Evolutionary conservation across 306 rosid species (phyloP).

Genomic region (barrel medic (Medicago truncatula)): DNA sequence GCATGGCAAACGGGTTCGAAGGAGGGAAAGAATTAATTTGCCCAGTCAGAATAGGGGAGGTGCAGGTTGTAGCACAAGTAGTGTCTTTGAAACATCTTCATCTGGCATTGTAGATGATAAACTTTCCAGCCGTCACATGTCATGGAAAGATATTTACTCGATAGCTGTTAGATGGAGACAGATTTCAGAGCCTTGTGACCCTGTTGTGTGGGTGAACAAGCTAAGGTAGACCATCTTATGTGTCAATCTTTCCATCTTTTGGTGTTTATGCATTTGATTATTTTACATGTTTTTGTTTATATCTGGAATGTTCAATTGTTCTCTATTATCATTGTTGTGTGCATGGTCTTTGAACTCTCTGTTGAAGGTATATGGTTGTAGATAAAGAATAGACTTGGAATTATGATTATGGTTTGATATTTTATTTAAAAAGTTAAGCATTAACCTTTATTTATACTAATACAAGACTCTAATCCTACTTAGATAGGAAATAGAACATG

Average conservation of each 20-base stretch:
- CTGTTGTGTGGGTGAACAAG: constrained; percentile 93
- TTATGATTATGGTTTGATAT: constrained; percentile 18
- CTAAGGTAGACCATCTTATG: constrained; percentile 61
- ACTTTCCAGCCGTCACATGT: constrained; percentile 64
- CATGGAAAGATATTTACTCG: constrained; percentile 84
- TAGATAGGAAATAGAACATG: background rate
- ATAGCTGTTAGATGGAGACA: constrained; percentile 93
- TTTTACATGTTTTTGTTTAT: constrained; percentile 10
- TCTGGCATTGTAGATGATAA: constrained; percentile 64
- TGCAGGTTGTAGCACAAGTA: constrained; percentile 93
- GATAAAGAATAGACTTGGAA: constrained; percentile 6
- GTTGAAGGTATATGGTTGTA: constrained; percentile 1
- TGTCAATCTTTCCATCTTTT: constrained; percentile 20
- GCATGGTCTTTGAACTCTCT: constrained; percentile 15
- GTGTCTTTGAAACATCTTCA: constrained; percentile 63
- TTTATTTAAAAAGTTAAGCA: background rate
- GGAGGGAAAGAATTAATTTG: constrained; percentile 82
- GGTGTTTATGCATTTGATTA: constrained; percentile 19
- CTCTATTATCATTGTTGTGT: constrained; percentile 17
- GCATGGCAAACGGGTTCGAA: constrained; percentile 74
- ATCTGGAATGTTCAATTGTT: constrained; percentile 24
- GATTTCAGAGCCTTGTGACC: constrained; percentile 93
- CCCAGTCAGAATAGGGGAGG: constrained; percentile 96
- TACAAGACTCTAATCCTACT: background rate
- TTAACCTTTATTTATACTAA: background rate